Percentiles rank a stretch among this genome's conserved stretches.
phyloP scores from a whole-genome alignment of 1,284 basidiomycete species.

The Cronartium ribicola region DNA sequence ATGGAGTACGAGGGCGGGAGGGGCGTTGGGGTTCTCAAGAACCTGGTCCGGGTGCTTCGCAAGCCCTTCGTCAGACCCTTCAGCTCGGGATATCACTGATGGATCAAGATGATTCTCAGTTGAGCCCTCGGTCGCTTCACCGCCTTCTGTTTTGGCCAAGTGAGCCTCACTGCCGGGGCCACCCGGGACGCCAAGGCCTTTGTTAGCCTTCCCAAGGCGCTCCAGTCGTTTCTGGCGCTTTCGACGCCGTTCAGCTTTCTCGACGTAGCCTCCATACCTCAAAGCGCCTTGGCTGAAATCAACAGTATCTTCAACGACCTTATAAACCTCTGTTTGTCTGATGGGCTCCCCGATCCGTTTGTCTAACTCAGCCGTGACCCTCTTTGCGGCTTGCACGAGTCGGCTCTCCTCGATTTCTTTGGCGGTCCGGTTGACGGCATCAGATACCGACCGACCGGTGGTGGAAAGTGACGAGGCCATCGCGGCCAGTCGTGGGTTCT shows the following conservation, averaged over 20 bases:
- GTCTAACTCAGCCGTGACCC: conserved; percentile 44
- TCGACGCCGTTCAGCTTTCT: conserved; percentile 75
- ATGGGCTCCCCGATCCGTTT: conserved; percentile 69
- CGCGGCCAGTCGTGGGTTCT: conserved; percentile 84
- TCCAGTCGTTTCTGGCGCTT: conserved; percentile 69
- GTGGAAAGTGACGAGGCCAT: conserved; percentile 87
- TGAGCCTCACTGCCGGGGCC: conserved; percentile 55
- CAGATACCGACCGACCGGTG: conserved; percentile 83
- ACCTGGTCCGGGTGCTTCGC: conserved; percentile 52
- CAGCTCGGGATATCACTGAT: conserved; percentile 47
- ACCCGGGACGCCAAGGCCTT: conserved; percentile 56
- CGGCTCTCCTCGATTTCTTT: conserved; percentile 91
- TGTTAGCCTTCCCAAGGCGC: conserved; percentile 68
- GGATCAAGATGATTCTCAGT: not conserved
- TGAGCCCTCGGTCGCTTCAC: conserved; percentile 57
- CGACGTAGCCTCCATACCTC: conserved; percentile 88
- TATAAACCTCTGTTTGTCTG: conserved; percentile 91
- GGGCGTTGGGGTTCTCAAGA: conserved; percentile 63
- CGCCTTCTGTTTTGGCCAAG: conserved; percentile 59
- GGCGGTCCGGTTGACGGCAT: conserved; percentile 85
- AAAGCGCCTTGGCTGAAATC: conserved; percentile 82
- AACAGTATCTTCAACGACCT: conserved; percentile 79
- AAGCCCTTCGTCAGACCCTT: conserved; percentile 44
- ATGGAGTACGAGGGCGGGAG: conserved; percentile 74
- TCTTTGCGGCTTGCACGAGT: conserved; percentile 70